Percentiles rank a stretch among this genome's conserved stretches.
Conservation (phyloP, 1,284 basidiomycete genomes). For the Ceratobasidium sp. region DNA sequence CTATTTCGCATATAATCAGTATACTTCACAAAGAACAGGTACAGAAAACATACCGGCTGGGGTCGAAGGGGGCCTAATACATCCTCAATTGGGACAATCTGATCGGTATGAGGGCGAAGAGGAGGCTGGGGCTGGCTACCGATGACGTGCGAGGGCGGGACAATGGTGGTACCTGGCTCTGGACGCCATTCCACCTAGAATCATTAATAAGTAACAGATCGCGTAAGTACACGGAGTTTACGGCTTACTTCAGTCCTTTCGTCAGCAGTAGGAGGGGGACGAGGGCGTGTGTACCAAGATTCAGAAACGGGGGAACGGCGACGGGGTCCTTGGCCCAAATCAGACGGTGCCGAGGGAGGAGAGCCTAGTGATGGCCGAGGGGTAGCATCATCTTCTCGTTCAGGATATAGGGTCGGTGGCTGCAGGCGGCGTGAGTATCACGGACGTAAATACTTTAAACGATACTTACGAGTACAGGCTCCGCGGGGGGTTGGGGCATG, state of each 20-base stretch:
- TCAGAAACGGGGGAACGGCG: constrained; percentile 35
- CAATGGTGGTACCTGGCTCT: constrained; percentile 25
- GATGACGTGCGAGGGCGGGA: constrained; percentile 20
- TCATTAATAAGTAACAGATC: neutral
- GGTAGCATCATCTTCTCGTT: constrained; percentile 42
- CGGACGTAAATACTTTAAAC: no score
- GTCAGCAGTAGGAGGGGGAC: constrained; percentile 24
- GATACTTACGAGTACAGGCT: constrained; percentile 39
- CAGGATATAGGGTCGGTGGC: constrained; percentile 32
- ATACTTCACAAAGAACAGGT: no score
- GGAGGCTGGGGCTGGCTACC: constrained; percentile 3
- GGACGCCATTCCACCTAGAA: constrained; percentile 17
- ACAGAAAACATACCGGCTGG: neutral
- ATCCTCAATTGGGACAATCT: constrained; percentile 1
- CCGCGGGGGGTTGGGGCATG: constrained; percentile 34
- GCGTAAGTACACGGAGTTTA: neutral
- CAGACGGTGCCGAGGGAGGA: constrained; percentile 33
- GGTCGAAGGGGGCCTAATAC: neutral
- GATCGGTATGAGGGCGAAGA: neutral
- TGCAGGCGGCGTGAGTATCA: neutral
- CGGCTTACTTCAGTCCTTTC: constrained; percentile 27
- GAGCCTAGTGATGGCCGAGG: no score
- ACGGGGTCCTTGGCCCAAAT: constrained; percentile 22
- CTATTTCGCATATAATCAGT: neutral
- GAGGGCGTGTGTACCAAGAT: constrained; percentile 41